These are phyloP conservation scores for Gossypium turneri DNA, from an alignment of 345 rosid genomes.

Conservation along the genomic window DNA sequence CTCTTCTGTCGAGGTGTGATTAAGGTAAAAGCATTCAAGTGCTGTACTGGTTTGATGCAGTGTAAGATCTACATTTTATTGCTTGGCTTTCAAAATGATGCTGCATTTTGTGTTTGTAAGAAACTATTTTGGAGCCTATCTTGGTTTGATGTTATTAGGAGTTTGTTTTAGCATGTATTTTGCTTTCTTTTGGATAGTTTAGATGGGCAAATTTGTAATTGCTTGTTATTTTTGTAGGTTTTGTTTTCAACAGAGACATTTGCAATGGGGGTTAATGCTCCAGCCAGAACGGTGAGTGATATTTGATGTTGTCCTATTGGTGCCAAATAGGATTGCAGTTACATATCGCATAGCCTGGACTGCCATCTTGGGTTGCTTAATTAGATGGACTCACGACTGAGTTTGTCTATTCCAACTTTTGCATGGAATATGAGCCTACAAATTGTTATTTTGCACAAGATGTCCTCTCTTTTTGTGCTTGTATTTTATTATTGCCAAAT, in stretches of 20 bases:
- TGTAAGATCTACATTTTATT: background rate
- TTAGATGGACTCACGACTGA: background rate
- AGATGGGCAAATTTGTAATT: constrained; percentile 6
- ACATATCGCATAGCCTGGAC: background rate
- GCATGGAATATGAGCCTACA: background rate
- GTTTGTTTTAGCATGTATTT: constrained; percentile 10
- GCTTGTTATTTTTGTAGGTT: constrained; percentile 46
- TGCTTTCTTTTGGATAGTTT: constrained; percentile 2
- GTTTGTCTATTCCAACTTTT: background rate
- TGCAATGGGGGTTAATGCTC: constrained; percentile 99
- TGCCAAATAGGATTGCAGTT: constrained; percentile 1
- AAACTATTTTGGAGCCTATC: background rate
- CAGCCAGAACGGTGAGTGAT: constrained; percentile 88
- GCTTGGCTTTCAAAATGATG: background rate
- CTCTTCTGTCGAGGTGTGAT: constrained; percentile 96
- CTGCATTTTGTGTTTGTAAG: background rate
- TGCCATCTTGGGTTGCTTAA: constrained; percentile 7
- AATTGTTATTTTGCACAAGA: constrained; percentile 3
- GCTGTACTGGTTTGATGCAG: background rate
- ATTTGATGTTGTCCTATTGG: constrained; percentile 11
- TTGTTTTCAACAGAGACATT: constrained; percentile 97
- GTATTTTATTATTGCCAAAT: background rate
- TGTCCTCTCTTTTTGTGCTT: background rate
- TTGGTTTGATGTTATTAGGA: background rate
- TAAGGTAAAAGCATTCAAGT: constrained; percentile 45